Base-by-base conservation (phyloP, 1,139 yeast species). In the Geotrichum restrictum region DNA sequence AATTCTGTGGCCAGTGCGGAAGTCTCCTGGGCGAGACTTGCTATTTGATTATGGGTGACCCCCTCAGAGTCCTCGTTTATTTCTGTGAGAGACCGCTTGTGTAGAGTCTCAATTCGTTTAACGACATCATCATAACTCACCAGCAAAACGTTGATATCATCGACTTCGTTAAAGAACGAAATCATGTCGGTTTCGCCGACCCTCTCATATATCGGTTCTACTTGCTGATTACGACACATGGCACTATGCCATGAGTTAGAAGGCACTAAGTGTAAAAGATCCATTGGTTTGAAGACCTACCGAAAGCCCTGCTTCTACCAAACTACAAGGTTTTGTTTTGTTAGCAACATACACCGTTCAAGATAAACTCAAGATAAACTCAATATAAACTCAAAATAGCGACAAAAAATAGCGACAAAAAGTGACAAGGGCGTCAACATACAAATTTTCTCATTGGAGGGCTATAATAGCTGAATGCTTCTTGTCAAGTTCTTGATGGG, bases 41-140 rank as follows among this genome's bases (percentile, higher is more conserved):
- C 96, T 59, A 93, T 78, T 71, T 88, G 91, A 61, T 80, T 78
- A 66, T 89, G 82, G 57, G 82, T 76, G 55, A 80, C 81, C 63
- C 85, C 84, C 62, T 82, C 85, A 58, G 85, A 89, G 62, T 86
- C 93, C 39, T 66, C 69, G 63, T 85, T 85, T 60, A 89, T 83
- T 62, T 91, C 97, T 62, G 85, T 87, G 64, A 93, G 74, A 53
- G 91, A 78, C 63, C 85, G 83, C 66, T 83, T 79, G 74, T 94
- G 98, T 65, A 88, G 80, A 59, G 80, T 79, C 67, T 88, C 87
- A 57, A 93, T 83, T 65, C 88, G 78, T 60, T 83, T 83, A 61
- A 93, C 82, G 64, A 88, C 71, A 60, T 75, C 83, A 62, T 85
- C 83, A 72, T 89, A 93, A 67, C 83, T 87, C 62, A 83, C 88